Conservation (phyloP, 805 yeast species). For the Suhomyces kilbournensis region DNA sequence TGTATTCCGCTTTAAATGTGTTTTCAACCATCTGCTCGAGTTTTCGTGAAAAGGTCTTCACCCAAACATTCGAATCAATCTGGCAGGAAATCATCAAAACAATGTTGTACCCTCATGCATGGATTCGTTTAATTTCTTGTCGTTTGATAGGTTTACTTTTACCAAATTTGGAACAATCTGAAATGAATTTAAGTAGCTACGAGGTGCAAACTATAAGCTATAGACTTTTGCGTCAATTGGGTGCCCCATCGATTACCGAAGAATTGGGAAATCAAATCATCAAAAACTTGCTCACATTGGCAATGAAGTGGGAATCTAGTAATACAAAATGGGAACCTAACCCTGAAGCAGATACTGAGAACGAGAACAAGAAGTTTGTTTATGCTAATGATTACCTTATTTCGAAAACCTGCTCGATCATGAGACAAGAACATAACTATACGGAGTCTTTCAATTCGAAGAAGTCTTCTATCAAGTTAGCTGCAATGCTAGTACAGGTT, state of each 20-base stretch:
- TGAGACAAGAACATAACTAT: constrained; percentile 62
- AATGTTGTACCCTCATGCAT: constrained; percentile 81
- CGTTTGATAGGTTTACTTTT: constrained; percentile 57
- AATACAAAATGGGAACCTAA: constrained; percentile 31
- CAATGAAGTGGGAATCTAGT: constrained; percentile 58
- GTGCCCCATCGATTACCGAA: constrained; percentile 71
- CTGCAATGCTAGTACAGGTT: constrained; percentile 62
- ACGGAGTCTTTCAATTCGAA: constrained; percentile 57
- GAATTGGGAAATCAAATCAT: constrained; percentile 61
- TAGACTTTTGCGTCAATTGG: constrained; percentile 70
- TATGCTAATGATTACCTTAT: constrained; percentile 60
- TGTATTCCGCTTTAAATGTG: constrained; percentile 63
- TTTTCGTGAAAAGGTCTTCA: constrained; percentile 29
- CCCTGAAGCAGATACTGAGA: constrained; percentile 17
- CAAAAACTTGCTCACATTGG: constrained; percentile 60
- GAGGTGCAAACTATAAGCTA: constrained; percentile 68
- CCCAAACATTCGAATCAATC: constrained; percentile 26
- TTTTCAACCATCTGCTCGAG: constrained; percentile 43
- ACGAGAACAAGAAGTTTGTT: constrained; percentile 10
- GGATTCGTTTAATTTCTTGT: constrained; percentile 75
- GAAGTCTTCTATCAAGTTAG: constrained; percentile 63
- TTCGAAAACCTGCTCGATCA: constrained; percentile 55
- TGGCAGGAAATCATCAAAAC: constrained; percentile 56
- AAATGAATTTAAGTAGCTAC: constrained; percentile 34
- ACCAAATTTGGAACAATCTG: constrained; percentile 32